Base-by-base conservation (phyloP, 2,329 filamentous ascomycete species). In the Passalora sequoiae region DNA sequence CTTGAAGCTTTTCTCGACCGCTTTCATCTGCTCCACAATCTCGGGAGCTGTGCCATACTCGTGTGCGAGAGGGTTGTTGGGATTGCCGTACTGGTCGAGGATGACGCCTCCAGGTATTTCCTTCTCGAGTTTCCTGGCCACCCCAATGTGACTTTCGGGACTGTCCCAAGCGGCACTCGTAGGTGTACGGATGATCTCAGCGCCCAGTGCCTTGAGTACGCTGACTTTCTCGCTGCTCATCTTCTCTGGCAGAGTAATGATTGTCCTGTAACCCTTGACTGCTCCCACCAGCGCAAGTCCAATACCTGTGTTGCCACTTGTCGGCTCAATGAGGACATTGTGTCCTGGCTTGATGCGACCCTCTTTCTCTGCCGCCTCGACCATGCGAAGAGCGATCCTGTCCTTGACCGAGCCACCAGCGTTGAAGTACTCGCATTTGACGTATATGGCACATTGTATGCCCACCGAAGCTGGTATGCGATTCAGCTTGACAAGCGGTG, bases 221-320 rank as follows among this genome's bases (percentile, higher is more conserved):
- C 91, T 85, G 28, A 98, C 92, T 70, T 98, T 98, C 70, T 98
- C 92, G 36, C 89, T 86, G 1, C 89, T 96, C 92, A 98, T 98
- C 76, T 98, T 98, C 72, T 98, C 92, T 39, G 92, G 92, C 33
- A 98, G 80, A 8, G 92, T 98, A 67, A 98, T 98, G 69, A 98
- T 97, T 29, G 89, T 94, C 69, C 91, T 91, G 76, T 97, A 98
- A 55, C 89, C 91, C 73, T 96, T 97, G 61, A 98, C 86, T 12
- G 92, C 92, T 45, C 81, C 91, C 13, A 97, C 91, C 24, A 98
- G 80, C 20, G 92, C 92, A 29, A 98, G 76, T 16, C 92, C 92
- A 55, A 98, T 98, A 55, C 92, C 92, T 73, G 92, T 98, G 67
- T 98, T 98, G 43, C 92, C 92, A 62, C 88, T 95, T 36, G 92